These are phyloP conservation scores for Starmerella sirachaensis DNA, from an alignment of 805 yeast species.

Conservation along the genomic window DNA sequence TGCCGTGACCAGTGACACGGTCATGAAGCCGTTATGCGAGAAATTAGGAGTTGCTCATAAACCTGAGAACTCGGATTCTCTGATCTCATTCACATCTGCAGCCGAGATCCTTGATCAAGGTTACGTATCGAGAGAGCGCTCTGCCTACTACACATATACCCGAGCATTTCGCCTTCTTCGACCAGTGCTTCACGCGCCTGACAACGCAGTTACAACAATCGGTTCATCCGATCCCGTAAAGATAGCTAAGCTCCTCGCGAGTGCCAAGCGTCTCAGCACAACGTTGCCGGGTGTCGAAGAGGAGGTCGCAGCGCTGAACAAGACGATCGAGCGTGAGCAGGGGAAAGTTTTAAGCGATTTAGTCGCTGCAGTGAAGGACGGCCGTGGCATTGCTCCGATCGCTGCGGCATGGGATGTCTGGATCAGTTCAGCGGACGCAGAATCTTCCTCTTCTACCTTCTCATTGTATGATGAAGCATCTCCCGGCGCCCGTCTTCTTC, in stretches of 20 bases:
- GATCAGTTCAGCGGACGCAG: too few relatives aligned
- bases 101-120: slow-evolving; percentile 9
- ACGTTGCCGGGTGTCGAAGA: too few relatives aligned
- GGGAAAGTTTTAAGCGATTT: not conserved
- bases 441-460: too few relatives aligned
- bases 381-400: too few relatives aligned
- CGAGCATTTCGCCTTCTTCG: slow-evolving; percentile 1
- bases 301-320: not conserved
- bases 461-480: too few relatives aligned
- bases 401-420: too few relatives aligned
- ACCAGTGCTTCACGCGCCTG: slow-evolving; percentile 2
- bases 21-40: slow-evolving; percentile 11
- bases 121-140: not conserved
- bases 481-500: too few relatives aligned
- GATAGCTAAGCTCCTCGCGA: too few relatives aligned
- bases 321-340: not conserved
- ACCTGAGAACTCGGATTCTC: not conserved
- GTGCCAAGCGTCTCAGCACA: too few relatives aligned
- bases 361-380: not conserved
- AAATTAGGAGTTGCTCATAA: slow-evolving; percentile 6
- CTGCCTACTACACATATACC: slow-evolving; percentile 10
- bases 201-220: not conserved
- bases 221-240: too few relatives aligned
- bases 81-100: not conserved
- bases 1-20: slow-evolving; percentile 4